phyloP scores from a whole-genome alignment of 805 yeast genomes.

The Saccharomycopsis vini region DNA sequence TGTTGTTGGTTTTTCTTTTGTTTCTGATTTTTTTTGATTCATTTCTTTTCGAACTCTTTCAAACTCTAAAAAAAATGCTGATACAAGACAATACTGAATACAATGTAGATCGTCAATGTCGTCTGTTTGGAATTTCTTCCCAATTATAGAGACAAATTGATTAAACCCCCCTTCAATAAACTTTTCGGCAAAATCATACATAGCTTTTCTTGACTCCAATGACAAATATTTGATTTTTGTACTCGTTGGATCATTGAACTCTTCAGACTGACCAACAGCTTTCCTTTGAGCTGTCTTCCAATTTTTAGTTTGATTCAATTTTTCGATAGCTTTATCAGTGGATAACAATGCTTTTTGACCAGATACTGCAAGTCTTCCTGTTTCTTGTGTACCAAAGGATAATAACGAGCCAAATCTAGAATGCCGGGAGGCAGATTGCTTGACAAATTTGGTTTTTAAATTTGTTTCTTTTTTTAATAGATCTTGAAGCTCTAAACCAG shows the following conservation, averaged over 20 bases:
- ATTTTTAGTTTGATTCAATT: slow-evolving; percentile 58
- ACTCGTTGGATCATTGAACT: slow-evolving; percentile 21
- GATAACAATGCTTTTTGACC: slow-evolving; percentile 59
- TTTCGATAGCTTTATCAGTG: slow-evolving; percentile 45
- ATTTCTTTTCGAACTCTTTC: slow-evolving; percentile 36
- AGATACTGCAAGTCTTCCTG: slow-evolving; percentile 53
- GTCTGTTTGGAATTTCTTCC: slow-evolving; percentile 24
- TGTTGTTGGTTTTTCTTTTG: slow-evolving; percentile 16
- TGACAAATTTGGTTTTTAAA: slow-evolving; percentile 39
- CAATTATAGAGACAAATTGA: slow-evolving; percentile 45
- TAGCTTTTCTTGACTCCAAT: slow-evolving; percentile 24
- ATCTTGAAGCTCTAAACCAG: slow-evolving; percentile 37
- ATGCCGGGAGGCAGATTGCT: slow-evolving; percentile 62
- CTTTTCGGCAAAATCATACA: slow-evolving; percentile 41
- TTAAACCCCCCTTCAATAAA: slow-evolving; percentile 73
- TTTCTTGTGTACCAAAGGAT: slow-evolving; percentile 56
- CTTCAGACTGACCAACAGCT: slow-evolving; percentile 16
- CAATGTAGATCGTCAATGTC: slow-evolving; percentile 20
- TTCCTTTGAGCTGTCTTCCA: slow-evolving; percentile 40
- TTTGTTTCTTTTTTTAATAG: slow-evolving; percentile 54
- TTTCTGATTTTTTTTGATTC: slow-evolving; percentile 18
- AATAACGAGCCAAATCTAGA: slow-evolving; percentile 85
- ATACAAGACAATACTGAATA: slow-evolving; percentile 22
- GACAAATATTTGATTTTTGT: slow-evolving; percentile 26
- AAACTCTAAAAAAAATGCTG: slow-evolving; percentile 67